Evolutionary conservation across 225 moss, liverwort and hornwort species (phyloP).

Genomic region (Climacium dendroides): DNA sequence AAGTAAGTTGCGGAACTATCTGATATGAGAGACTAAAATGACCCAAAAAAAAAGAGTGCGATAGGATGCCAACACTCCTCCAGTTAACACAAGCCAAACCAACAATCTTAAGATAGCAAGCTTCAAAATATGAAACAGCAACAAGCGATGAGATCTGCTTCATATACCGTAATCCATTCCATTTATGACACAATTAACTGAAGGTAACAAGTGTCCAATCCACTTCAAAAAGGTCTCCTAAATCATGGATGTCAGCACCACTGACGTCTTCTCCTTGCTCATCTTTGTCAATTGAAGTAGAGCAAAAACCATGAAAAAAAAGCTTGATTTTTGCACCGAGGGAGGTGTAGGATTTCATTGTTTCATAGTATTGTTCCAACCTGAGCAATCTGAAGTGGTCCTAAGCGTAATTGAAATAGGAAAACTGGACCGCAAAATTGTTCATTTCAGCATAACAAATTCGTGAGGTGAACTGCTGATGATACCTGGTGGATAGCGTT

Average conservation of each 20-base stretch:
- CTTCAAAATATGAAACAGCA: background rate
- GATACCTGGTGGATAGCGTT: slow-evolving; percentile 38
- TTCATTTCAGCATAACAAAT: background rate
- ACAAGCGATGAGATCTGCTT: background rate
- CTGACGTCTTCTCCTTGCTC: background rate
- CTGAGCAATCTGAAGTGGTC: background rate
- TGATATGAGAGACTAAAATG: background rate
- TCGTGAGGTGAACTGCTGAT: background rate
- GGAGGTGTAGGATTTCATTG: background rate
- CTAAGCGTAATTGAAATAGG: background rate
- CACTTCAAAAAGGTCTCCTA: background rate
- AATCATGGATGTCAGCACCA: background rate
- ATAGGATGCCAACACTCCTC: background rate
- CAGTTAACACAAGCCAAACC: background rate
- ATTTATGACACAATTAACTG: background rate
- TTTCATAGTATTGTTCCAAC: background rate
- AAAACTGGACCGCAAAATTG: background rate
- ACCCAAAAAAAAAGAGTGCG: background rate
- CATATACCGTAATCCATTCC: background rate
- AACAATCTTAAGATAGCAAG: background rate
- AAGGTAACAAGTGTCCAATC: background rate
- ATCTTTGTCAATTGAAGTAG: background rate
- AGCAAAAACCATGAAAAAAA: background rate
- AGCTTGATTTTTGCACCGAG: too few species aligned
- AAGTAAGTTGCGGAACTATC: background rate